phyloP scores from a whole-genome alignment of 352 stramenopile species.

The Aphanomyces euteiches region DNA sequence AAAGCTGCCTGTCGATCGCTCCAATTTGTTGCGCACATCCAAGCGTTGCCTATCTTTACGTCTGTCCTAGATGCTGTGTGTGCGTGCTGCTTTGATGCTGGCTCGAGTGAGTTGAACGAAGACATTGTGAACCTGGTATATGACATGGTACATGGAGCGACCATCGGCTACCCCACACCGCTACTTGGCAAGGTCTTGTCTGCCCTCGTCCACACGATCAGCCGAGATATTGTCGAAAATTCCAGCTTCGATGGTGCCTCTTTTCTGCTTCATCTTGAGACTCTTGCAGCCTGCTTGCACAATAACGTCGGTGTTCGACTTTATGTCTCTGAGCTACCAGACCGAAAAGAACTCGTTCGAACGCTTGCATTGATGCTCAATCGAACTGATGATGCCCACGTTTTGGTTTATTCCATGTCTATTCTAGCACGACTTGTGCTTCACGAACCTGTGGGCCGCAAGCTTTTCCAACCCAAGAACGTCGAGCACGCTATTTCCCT shows the following conservation, averaged over 20 bases:
- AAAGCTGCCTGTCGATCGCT: background rate
- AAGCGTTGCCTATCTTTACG: slow-evolving; percentile 1
- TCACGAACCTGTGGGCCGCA: slow-evolving; percentile 63
- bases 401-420: slow-evolving; percentile 73
- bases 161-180: slow-evolving; percentile 72
- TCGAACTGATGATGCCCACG: slow-evolving; percentile 64
- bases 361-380: slow-evolving; percentile 79
- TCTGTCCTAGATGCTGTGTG: slow-evolving; percentile 11
- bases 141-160: background rate
- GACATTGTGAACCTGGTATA: slow-evolving; percentile 13
- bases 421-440: slow-evolving; percentile 73
- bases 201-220: slow-evolving; percentile 52
- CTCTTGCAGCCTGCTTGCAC: slow-evolving; percentile 63
- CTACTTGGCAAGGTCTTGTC: slow-evolving; percentile 60
- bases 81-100: background rate
- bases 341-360: slow-evolving; percentile 76
- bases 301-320: slow-evolving; percentile 67
- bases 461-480: slow-evolving; percentile 80
- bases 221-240: slow-evolving; percentile 25
- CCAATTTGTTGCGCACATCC: slow-evolving; percentile 15
- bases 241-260: slow-evolving; percentile 40
- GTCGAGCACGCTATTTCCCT: slow-evolving; percentile 68
- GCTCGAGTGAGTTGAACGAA: slow-evolving; percentile 6
- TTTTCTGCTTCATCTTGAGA: slow-evolving; percentile 66
- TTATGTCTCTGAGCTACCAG: slow-evolving; percentile 73